Percentiles rank a stretch among this genome's conserved stretches.
Conservation (phyloP, 1,284 basidiomycete genomes). For the Meira nashicola region DNA sequence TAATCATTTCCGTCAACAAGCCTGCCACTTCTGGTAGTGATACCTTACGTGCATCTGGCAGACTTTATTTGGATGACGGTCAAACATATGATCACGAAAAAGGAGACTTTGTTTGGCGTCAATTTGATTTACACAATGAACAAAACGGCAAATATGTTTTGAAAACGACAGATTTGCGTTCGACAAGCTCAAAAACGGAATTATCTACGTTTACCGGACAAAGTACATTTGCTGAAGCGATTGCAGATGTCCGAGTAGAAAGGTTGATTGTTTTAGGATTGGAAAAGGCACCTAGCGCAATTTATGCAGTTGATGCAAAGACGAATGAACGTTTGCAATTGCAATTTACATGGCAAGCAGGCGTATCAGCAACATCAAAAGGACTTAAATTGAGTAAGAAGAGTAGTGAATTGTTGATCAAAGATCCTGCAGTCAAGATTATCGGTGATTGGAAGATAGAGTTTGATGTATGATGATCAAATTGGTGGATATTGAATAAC, state of each 20-base stretch:
- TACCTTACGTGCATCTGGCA: slow-evolving; percentile 62
- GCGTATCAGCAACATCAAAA: slow-evolving; percentile 13
- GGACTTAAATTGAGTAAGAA: slow-evolving; percentile 15
- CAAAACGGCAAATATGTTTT: neutral
- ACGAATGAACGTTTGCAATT: slow-evolving; percentile 7
- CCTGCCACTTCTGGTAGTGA: slow-evolving; percentile 13
- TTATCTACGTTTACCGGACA: neutral
- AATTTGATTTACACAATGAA: slow-evolving; percentile 18
- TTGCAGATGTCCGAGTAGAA: slow-evolving; percentile 40
- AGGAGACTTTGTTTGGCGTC: slow-evolving; percentile 69
- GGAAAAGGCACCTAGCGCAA: slow-evolving; percentile 13
- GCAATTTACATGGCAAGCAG: slow-evolving; percentile 32
- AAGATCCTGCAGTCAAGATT: slow-evolving; percentile 37
- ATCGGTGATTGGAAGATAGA: slow-evolving; percentile 37
- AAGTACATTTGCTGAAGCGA: slow-evolving; percentile 37
- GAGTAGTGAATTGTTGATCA: slow-evolving; percentile 38
- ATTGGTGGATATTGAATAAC: too few species aligned
- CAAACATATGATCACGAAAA: slow-evolving; percentile 72
- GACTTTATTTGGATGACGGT: slow-evolving; percentile 93
- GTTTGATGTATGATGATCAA: slow-evolving; percentile 15
- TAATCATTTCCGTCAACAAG: slow-evolving; percentile 74
- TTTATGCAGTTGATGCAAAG: neutral
- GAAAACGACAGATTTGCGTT: neutral
- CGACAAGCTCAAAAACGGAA: neutral
- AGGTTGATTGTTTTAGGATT: slow-evolving; percentile 45